Base-by-base conservation (phyloP, 768 basidiomycete species). In the Mrakia hoshinonis region DNA sequence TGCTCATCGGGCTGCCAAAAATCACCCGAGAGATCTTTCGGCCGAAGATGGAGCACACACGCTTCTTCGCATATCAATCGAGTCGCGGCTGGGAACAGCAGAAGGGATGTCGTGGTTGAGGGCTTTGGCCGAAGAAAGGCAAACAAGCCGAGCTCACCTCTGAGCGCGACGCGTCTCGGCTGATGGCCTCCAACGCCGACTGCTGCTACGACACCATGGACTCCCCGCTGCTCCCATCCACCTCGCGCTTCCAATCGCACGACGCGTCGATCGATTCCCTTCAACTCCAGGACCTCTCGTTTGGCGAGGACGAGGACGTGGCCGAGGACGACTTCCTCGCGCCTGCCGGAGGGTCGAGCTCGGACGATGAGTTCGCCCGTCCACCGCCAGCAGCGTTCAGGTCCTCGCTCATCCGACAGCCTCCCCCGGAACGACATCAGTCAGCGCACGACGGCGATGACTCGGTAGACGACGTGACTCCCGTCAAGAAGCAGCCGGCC, bases 181-280 rank as follows among this genome's bases (percentile, higher is more conserved):
- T 43, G 15, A 6, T 43, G 22, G 7, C 47, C 43, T 62, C 36
- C 34, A 34, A 31, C 65, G 47, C 12, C 26, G 46, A 65, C 38
- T 20, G 20, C 46, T 29, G 29, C 20, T 47, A n/a, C 63, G 24
- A 2, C 43, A 46, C 10, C 20, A 66, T 66, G 65, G 65, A 66
- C 36, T 66, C 65, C 3, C 65, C 65, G 10, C 65, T 66, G 13
- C 47, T 66, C 13, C 65, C 65, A 31, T 49, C 65, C 18, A 11
- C 51, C 31, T 66, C 64, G 2, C 47, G n/a, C 22, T 48, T 29
- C 26, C 20, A 39, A 1, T 11, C 29, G 34, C 48, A 48, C 36
- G 65, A 66, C 65, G 48, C 65, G 12, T 66, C 65, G 26, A n/a
- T 66, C 36, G 65, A 66, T 5, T 66, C 65, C 20, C 65, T 66